A percentile compares a stretch with the other conserved stretches of the same genome.
Conservation (phyloP, 805 yeast genomes). For the Candida schatavii region DNA sequence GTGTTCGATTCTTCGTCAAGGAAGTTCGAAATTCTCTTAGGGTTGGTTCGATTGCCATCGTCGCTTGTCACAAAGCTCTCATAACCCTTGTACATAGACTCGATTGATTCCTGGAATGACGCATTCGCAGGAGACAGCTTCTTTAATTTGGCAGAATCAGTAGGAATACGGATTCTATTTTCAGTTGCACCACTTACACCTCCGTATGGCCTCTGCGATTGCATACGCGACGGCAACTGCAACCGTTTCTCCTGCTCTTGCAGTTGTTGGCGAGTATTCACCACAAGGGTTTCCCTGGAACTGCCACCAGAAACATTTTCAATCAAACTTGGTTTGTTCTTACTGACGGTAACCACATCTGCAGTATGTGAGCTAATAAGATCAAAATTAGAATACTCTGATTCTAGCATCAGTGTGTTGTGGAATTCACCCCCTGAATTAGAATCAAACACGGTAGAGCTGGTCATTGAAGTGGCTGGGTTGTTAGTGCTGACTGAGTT, state of each 20-base stretch:
- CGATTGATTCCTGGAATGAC: constrained; percentile 15
- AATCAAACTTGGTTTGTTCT: constrained; percentile 21
- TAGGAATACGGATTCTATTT: background rate
- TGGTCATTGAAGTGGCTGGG: background rate
- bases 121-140: background rate
- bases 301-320: constrained; percentile 11
- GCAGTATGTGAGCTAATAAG: constrained; percentile 28
- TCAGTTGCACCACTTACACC: too few species aligned
- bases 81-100: constrained; percentile 25
- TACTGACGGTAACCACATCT: constrained; percentile 25
- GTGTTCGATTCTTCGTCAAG: background rate
- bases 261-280: constrained; percentile 8
- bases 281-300: constrained; percentile 28
- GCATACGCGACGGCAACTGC: background rate
- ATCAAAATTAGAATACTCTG: constrained; percentile 25
- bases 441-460: constrained; percentile 2
- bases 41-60: background rate
- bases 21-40: background rate
- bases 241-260: constrained; percentile 5
- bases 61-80: constrained; percentile 11
- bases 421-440: background rate
- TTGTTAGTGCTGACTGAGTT: background rate
- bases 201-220: background rate
- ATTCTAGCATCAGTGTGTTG: constrained; percentile 10
- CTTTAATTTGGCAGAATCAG: background rate